Base-by-base conservation (phyloP, 2,329 filamentous ascomycete genomes). In the Colletotrichum endophyticum region DNA sequence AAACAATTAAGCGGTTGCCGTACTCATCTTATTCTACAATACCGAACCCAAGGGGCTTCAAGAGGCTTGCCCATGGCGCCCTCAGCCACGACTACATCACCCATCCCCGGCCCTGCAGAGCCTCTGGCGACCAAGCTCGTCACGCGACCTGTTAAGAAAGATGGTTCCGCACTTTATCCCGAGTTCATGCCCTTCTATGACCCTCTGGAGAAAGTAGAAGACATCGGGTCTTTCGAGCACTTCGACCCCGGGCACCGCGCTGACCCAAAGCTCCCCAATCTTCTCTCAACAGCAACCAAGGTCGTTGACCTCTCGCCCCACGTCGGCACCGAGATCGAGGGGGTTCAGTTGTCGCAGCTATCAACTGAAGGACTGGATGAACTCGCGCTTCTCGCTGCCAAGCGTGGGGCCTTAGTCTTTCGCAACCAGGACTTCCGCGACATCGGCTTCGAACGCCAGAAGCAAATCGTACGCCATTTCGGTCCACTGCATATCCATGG, bases 361-460 rank as follows among this genome's bases (percentile, higher is more conserved):
- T 53, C 44, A 8, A 53, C n/a, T 13, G n/a, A 53, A 25, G 44
- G 44, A 8, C 66, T 80, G 7, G 79, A 80, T 56, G 79, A 80
- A 56, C 62, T 80, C n/a, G 79, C 79, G 8, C 72, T 80, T 8
- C 44, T 79, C 16, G 78, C 79, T 9, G 79, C 79, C 6, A 57
- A 79, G 68, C 75, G 79, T 11, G 79, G 79, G 8, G 77, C 69
- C n/a, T 61, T 80, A 8, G 79, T 79, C 66, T 80, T 80, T 57
- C 72, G 79, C 59, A 62, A 62, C 25, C 59, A 62, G n/a, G 59
- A 81, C 57, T 82, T 82, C 53, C 57, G 72, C 8, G 76, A 79
- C 44, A 75, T 80, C 30, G 79, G 80, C 4, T 78, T 81, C 56
- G 79, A 80, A 53, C 67, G 25, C 7, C 80, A 81, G 70, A 78